These are phyloP conservation scores for Phytophthora pistaciae DNA, from an alignment of 352 stramenopile genomes.

Conservation along the genomic window DNA sequence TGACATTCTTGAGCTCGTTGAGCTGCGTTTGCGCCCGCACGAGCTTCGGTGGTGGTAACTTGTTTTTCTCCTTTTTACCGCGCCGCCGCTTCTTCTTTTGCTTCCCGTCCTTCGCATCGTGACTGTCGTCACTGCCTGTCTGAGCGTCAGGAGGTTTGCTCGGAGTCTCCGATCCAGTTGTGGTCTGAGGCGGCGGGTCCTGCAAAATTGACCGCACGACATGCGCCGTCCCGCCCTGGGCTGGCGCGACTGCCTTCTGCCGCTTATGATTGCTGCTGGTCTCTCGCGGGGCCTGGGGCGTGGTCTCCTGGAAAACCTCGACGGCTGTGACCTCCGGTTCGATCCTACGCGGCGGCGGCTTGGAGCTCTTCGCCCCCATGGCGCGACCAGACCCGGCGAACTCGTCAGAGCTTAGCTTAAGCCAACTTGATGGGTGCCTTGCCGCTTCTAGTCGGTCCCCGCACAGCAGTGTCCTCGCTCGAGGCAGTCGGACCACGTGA, in stretches of 20 bases:
- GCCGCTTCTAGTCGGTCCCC: neutral
- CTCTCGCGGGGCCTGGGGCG: constrained; percentile 10
- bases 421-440: constrained; percentile 1
- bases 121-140: constrained; percentile 2
- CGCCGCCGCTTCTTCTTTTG: constrained; percentile 47
- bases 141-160: constrained; percentile 1
- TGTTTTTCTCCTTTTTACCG: constrained; percentile 49
- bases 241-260: constrained; percentile 7
- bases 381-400: neutral
- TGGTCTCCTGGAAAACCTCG: constrained; percentile 28
- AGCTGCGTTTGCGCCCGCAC: constrained; percentile 31
- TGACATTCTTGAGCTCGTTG: constrained; percentile 54
- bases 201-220: constrained; percentile 11
- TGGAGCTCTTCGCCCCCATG: constrained; percentile 71
- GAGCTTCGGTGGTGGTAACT: constrained; percentile 11
- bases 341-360: constrained; percentile 46
- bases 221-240: constrained; percentile 3
- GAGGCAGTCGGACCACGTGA: neutral
- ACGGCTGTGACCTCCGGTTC: constrained; percentile 29
- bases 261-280: constrained; percentile 2
- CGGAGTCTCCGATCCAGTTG: neutral
- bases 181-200: neutral
- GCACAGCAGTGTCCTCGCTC: neutral
- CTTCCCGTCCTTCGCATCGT: constrained; percentile 12
- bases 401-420: constrained; percentile 8